Percentiles rank a stretch among this genome's conserved stretches.
phyloP scores from a whole-genome alignment of 2,329 filamentous ascomycete species.

The Ophiosphaerella herpotricha region DNA sequence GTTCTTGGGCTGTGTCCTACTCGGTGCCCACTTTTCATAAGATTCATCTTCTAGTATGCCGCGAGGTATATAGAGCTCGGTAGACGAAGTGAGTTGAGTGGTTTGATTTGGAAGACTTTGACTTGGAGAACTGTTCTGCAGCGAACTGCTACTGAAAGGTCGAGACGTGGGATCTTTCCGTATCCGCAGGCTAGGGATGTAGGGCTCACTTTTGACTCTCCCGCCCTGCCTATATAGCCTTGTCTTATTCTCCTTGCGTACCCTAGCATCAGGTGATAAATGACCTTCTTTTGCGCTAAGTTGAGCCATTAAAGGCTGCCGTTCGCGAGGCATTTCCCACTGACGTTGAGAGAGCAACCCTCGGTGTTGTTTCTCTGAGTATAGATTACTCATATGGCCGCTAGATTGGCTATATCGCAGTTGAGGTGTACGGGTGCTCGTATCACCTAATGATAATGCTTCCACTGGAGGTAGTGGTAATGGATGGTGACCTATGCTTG shows the following conservation, averaged over 20 bases:
- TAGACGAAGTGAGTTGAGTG: constrained; percentile 3
- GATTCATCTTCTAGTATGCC: constrained; percentile 2
- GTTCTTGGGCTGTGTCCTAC: constrained; percentile 13
- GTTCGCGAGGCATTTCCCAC: no score
- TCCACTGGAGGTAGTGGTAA: constrained; percentile 17
- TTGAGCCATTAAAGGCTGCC: no score
- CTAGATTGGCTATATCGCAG: constrained; percentile 2
- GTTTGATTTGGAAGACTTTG: background rate
- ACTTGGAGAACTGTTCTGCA: background rate
- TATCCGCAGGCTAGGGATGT: background rate
- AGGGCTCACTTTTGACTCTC: no score
- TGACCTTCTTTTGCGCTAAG: no score
- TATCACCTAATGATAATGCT: background rate
- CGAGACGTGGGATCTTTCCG: background rate
- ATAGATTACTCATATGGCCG: background rate
- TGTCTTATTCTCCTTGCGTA: no score
- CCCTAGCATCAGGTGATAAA: no score
- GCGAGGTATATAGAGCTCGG: constrained; percentile 1
- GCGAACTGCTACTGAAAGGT: background rate
- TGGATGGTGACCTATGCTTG: constrained; percentile 8
- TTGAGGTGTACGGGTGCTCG: background rate
- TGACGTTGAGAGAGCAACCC: no score
- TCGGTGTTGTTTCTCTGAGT: background rate
- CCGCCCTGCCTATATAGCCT: no score
- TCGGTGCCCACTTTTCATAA: background rate